Conservation (phyloP, 2,329 filamentous ascomycete species). For the Epichloe amarillans region DNA sequence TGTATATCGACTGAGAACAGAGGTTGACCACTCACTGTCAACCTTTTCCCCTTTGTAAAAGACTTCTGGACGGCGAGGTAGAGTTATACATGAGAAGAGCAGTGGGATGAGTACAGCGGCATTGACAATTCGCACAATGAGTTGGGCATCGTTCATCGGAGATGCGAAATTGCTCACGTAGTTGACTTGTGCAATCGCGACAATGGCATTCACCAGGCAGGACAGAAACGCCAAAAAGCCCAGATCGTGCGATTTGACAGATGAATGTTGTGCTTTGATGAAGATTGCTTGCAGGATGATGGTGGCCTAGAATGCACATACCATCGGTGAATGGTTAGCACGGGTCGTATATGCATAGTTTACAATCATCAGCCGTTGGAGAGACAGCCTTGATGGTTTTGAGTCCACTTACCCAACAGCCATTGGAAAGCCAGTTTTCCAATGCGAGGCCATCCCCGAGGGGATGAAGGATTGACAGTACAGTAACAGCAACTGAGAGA, state of each 20-base stretch:
- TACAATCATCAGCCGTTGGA: background rate
- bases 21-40: slow-evolving; percentile 48
- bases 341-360: background rate
- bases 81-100: slow-evolving; percentile 33
- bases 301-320: slow-evolving; percentile 25
- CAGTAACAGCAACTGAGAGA: slow-evolving; percentile 41
- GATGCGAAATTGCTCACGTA: slow-evolving; percentile 19
- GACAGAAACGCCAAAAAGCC: slow-evolving; percentile 40
- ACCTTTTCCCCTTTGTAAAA: slow-evolving; percentile 45
- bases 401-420: slow-evolving; percentile 45
- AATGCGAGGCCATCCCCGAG: slow-evolving; percentile 28
- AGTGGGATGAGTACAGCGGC: slow-evolving; percentile 31
- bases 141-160: slow-evolving; percentile 23
- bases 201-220: slow-evolving; percentile 27
- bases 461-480: slow-evolving; percentile 33
- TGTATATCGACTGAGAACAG: slow-evolving; percentile 47
- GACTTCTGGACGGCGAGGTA: slow-evolving; percentile 57
- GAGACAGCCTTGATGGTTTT: background rate
- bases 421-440: slow-evolving; percentile 47
- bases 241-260: slow-evolving; percentile 38
- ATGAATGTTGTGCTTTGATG: slow-evolving; percentile 34
- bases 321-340: background rate
- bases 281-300: slow-evolving; percentile 38
- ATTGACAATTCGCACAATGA: slow-evolving; percentile 34
- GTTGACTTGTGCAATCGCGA: slow-evolving; percentile 32